Evolutionary conservation across 1,284 basidiomycete genomes (phyloP), one percentile per base, ranked within the genome.

Genomic region (Erythrobasidium hasegawianum): DNA sequence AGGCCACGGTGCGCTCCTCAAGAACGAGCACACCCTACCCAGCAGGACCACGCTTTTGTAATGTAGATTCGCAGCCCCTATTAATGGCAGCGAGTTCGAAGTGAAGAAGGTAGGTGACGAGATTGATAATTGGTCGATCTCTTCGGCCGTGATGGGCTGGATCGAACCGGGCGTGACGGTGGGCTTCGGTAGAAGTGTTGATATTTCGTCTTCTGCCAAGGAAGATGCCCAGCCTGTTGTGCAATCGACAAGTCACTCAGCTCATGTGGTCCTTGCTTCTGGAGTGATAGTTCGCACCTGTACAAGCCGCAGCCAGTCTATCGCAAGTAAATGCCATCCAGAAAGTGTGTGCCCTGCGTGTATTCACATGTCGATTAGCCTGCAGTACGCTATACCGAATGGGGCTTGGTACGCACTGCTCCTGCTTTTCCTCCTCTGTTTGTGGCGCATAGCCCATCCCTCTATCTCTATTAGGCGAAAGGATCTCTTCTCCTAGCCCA

Each of bases 121-220:
- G 0, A 67, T 59, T 9, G 71, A 73, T 8, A 71, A 45, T 8
- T 70, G 68, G 22, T 68, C 66, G 0, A 59, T 39, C 59, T 59
- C 57, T 49, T 60, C 52, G 13, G 18, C 2, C 0, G 66, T 60
- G 24, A 65, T 65, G 14, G 54, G 54, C 38, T 62, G 66, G 10
- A 67, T 40, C 20, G 65, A 27, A 2, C 65, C 65, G 22, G 57
- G 53, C 18, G 24, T 33, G 14, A 60, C 54, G 29, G 1, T 16
- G 0, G 50, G 52, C 18, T 62, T 53, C 1, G 73, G 73, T 1
- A 74, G 55, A 2, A 71, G 56, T 16, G 73, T 70, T 7, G 71
- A 68, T 39, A 72, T 58, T 45, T 74, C 73, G 26, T 62, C 68
- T 66, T 73, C 73, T 24, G 72, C 69, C 11, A 74, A 29, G 3